Evolutionary conservation across 1,284 basidiomycete species (phyloP), one percentile per base, ranked within the genome.

Genomic region (Melampsora larici-populina): DNA sequence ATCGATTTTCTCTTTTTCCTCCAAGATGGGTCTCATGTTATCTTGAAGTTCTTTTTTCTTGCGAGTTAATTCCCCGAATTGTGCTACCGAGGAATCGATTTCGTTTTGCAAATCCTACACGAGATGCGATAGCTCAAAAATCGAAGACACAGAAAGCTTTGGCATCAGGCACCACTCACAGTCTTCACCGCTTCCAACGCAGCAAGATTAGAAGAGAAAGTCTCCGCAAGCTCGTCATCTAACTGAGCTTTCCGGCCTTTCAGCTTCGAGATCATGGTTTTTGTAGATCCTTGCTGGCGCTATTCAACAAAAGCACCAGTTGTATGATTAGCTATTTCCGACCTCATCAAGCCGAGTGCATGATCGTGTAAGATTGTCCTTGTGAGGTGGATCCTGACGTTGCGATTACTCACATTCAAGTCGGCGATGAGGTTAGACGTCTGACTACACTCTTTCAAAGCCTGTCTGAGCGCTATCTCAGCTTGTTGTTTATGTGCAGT

Each of bases 141-240:
- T 9, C 58, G 24, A 26, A 29, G 31, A 31, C 55, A 48, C n/a
- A 21, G 43, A n/a, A 70, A 40, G 21, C n/a, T 63, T 15, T 8
- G 21, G 2, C 17, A n/a, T 51, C 55, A 24, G n/a, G 58, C 8
- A 43, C n/a, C 64, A 48, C 62, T 80, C 58, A 76, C 73, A 43
- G 33, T 46, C 62, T 68, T 88, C 86, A 73, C 81, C 31, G 86
- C 87, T 79, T 91, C 87, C 29, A 94, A 85, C 6, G 87, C 89
- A 29, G 88, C 87, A 21, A 94, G 87, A 81, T 89, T 89, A 21
- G 88, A 88, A 1, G 93, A 91, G 81, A 91, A 86, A 43, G 90
- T 90, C 65, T 92, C 90, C 77, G 90, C 90, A 26, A 89, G 87
- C 80, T 91, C 90, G 31, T 89, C 86, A 78, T 87, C 86, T 11